Evolutionary conservation across 352 stramenopile genomes (phyloP), one percentile per base, ranked within the genome.

Genomic region (Phytophthora aleatoria): DNA sequence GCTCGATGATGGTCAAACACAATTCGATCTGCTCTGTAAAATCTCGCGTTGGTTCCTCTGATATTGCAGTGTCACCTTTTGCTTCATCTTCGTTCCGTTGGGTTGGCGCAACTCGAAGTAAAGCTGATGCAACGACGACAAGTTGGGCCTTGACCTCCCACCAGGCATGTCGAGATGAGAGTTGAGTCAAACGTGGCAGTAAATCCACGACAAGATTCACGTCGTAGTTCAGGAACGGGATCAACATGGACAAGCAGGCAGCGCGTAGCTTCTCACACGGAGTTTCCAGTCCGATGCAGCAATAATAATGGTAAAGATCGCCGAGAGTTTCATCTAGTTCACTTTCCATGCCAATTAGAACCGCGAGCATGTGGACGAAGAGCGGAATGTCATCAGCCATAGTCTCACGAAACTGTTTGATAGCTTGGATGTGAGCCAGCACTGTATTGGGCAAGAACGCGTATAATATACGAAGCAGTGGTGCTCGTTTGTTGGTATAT

Each of bases 261-360:
- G 89, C 87, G 16, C 86, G 83, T 1, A 96, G 73, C 51, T 92
- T 92, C 31, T 91, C 82, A 47, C 81, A 91, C 16, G 82, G 43
- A 16, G 74, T 80, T 51, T 92, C 83, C 11, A 94, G 58, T 3
- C 87, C 89, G 38, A 95, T 95, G 69, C 84, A 90, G 64, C 76
- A 91, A 64, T 96, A 96, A 67, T 96, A 96, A 49, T 92, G 69
- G 39, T 96, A 96, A 44, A 95, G 59, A 42, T 96, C 89, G 26
- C 89, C 69, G 10, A 96, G 65, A 15, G 81, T 85, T 13, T 87
- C 81, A 62, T 93, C 80, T 15, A 95, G 61, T 15, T 86, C 72
- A 5, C 13, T 74, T 57, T 96, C 87, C 71, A 95, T 83, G 47
- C 72, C 78, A 36, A 95, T 61, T 42, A 92, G 56, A 13, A 95